phyloP scores from a whole-genome alignment of 441 rosid genomes.

The Euphorbia celastroides region DNA sequence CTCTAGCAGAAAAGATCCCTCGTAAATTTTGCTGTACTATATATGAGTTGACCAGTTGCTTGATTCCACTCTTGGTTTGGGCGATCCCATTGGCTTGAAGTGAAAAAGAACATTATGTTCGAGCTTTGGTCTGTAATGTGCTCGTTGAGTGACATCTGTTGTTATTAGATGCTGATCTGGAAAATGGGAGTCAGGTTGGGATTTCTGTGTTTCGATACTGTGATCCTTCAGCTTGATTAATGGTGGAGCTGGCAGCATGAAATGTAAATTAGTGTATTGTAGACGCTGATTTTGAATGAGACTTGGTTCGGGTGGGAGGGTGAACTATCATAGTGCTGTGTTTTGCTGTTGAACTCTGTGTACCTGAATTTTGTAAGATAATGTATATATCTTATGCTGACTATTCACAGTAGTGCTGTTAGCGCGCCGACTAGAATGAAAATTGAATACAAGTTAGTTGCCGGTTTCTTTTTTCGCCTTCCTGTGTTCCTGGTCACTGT shows the following conservation, averaged over 20 bases:
- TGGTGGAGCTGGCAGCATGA: background rate
- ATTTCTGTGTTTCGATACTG: background rate
- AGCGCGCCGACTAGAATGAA: no score
- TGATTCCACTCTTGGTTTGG: background rate
- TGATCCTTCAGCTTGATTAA: no score
- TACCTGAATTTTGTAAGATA: background rate
- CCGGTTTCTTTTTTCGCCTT: no score
- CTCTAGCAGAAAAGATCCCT: no score
- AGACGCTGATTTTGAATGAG: background rate
- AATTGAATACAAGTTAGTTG: no score
- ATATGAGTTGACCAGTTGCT: no score
- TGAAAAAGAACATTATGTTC: background rate
- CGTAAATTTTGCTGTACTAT: no score
- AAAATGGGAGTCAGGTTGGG: background rate
- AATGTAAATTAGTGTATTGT: slow-evolving; percentile 13
- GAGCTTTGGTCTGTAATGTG: background rate
- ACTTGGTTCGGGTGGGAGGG: background rate
- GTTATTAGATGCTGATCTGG: background rate
- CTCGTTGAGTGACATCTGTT: background rate
- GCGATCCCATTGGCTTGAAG: slow-evolving; percentile 3
- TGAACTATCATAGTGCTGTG: background rate
- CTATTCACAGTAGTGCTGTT: background rate
- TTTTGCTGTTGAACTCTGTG: background rate
- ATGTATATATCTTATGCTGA: background rate
- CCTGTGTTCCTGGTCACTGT: no score